A percentile compares a stretch with the other conserved stretches of the same genome.
Evolutionary conservation across 192 early-diverging fungal genomes (phyloP).

Genomic region (Piromyces sp.): DNA sequence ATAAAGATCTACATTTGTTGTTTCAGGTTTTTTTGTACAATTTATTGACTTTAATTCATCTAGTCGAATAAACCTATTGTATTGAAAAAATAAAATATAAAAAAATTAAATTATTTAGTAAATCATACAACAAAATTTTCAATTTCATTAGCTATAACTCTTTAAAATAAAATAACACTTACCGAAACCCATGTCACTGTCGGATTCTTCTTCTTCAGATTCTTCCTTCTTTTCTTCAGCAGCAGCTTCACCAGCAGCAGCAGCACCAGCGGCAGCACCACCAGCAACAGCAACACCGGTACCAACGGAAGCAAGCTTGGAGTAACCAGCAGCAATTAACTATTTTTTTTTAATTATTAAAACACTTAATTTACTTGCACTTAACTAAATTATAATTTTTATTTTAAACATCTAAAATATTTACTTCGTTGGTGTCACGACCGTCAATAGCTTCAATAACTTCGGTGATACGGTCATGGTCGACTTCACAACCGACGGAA

Average conservation of each 20-base stretch:
- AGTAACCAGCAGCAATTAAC: constrained; percentile 78
- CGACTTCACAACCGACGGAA: constrained; percentile 82
- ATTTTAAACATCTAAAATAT: constrained; percentile 2
- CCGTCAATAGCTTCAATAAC: constrained; percentile 70
- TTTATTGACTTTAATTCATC: neutral
- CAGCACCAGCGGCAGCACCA: constrained; percentile 44
- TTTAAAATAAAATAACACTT: neutral
- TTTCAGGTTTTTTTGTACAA: too few species aligned
- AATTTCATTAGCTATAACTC: too few species aligned
- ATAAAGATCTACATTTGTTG: too few species aligned
- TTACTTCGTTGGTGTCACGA: constrained; percentile 73
- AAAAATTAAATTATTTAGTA: too few species aligned
- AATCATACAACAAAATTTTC: too few species aligned
- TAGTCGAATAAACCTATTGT: neutral
- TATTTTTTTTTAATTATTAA: too few species aligned
- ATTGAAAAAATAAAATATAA: neutral
- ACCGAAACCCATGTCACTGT: constrained; percentile 8
- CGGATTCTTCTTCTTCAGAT: constrained; percentile 74
- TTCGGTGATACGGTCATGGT: constrained; percentile 55
- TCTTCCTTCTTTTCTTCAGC: constrained; percentile 41
- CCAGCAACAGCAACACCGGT: constrained; percentile 66
- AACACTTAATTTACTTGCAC: too few species aligned
- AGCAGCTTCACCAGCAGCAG: constrained; percentile 42
- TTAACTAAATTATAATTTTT: too few species aligned
- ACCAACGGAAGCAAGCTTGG: constrained; percentile 88